These are phyloP conservation scores for Penicillium ucsense DNA, from an alignment of 495 filamentous ascomycete genomes.

Conservation along the genomic window DNA sequence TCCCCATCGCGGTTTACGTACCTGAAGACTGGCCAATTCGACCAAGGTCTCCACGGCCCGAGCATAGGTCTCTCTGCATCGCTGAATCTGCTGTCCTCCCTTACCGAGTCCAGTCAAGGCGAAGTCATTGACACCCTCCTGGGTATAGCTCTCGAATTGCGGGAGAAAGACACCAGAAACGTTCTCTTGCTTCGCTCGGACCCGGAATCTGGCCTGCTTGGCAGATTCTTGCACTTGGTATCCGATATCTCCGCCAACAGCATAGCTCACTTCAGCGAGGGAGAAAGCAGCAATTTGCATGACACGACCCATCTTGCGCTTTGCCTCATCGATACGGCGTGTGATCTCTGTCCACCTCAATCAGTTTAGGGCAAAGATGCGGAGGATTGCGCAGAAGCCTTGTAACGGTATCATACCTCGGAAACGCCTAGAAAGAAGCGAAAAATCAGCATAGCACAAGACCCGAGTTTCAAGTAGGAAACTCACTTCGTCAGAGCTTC, in stretches of 20 bases:
- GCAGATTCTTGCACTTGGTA: conserved; percentile 97
- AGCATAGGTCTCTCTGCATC: conserved; percentile 93
- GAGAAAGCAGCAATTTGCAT: conserved; percentile 99
- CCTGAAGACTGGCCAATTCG: conserved; percentile 88
- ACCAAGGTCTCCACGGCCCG: conserved; percentile 94
- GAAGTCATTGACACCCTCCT: conserved; percentile 90
- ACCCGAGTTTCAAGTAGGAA: conserved; percentile 1
- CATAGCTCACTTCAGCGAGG: conserved; percentile 94
- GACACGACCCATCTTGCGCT: conserved; percentile 98
- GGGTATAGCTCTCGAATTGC: conserved; percentile 74
- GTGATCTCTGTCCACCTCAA: conserved; percentile 66
- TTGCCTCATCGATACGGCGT: conserved; percentile 92
- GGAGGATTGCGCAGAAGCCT: conserved; percentile 10
- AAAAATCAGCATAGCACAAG: background rate
- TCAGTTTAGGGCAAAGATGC: conserved; percentile 18
- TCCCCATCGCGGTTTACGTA: conserved; percentile 16
- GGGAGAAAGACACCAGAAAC: conserved; percentile 93
- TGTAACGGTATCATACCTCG: conserved; percentile 50
- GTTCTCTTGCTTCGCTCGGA: conserved; percentile 95
- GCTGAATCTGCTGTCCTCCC: conserved; percentile 93
- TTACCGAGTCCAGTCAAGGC: conserved; percentile 92
- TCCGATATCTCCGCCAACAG: conserved; percentile 87
- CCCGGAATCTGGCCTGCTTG: conserved; percentile 80
- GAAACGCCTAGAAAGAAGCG: conserved; percentile 53
- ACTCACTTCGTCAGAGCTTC: conserved; percentile 81